Conservation (phyloP, 257 asterid genomes). For the Solanum sejunctum region DNA sequence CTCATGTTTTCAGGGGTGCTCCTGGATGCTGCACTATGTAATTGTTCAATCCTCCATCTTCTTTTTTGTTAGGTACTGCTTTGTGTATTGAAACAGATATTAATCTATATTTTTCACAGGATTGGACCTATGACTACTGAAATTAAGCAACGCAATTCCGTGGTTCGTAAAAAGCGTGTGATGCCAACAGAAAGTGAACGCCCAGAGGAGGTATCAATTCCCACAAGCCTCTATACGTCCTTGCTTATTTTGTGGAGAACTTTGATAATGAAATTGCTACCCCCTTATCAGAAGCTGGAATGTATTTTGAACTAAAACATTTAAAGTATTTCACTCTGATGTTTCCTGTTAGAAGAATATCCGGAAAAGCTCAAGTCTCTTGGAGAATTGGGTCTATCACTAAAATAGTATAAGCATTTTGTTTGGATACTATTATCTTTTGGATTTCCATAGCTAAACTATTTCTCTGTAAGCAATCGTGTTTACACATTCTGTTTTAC, state of each 20-base stretch:
- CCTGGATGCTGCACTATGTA: slow-evolving; percentile 80
- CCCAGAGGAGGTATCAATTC: slow-evolving; percentile 66
- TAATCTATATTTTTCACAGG: slow-evolving; percentile 27
- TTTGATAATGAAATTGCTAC: neutral
- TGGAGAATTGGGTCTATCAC: neutral
- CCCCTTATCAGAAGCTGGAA: neutral
- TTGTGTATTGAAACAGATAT: neutral
- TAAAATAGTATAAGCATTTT: neutral
- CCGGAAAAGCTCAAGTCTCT: neutral
- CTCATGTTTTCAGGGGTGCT: slow-evolving; percentile 54
- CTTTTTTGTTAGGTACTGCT: neutral
- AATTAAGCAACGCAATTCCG: slow-evolving; percentile 60
- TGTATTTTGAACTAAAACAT: neutral
- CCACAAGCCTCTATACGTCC: neutral
- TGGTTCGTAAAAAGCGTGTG: slow-evolving; percentile 42
- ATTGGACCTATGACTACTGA: slow-evolving; percentile 90
- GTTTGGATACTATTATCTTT: neutral
- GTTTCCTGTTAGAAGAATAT: neutral
- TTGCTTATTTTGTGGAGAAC: neutral
- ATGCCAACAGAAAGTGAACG: slow-evolving; percentile 45
- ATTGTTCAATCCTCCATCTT: neutral
- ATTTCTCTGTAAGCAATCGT: neutral
- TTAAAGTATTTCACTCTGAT: neutral
- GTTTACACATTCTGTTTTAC: neutral
- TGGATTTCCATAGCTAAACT: neutral